phyloP scores from a whole-genome alignment of 306 rosid species.

The Glycine soja region DNA sequence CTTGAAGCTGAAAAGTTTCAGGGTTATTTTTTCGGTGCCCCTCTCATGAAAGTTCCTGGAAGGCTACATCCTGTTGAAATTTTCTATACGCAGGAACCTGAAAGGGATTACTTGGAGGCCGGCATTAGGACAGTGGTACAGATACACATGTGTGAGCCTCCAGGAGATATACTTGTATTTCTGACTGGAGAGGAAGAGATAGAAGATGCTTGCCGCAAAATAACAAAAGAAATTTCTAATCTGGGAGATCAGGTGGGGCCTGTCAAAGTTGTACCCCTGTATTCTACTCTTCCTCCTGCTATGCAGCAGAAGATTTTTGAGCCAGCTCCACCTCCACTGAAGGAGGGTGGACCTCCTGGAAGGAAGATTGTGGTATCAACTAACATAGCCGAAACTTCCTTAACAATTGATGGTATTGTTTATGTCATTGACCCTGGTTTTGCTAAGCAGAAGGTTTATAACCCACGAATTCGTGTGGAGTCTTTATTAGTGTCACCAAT shows the following conservation, averaged over 20 bases:
- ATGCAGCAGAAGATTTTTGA: slow-evolving; percentile 95
- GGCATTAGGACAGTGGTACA: slow-evolving; percentile 95
- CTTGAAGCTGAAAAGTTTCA: slow-evolving; percentile 98
- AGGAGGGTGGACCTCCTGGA: slow-evolving; percentile 82
- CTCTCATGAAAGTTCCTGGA: slow-evolving; percentile 96
- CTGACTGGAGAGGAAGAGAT: slow-evolving; percentile 95
- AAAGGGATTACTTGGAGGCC: slow-evolving; percentile 92
- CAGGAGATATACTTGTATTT: slow-evolving; percentile 89
- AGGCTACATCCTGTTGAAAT: slow-evolving; percentile 95
- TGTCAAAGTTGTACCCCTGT: slow-evolving; percentile 86
- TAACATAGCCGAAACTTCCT: slow-evolving; percentile 91
- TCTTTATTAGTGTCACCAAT: slow-evolving; percentile 92
- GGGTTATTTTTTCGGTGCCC: slow-evolving; percentile 83
- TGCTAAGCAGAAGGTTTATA: slow-evolving; percentile 86
- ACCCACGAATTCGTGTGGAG: slow-evolving; percentile 88
- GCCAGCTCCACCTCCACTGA: slow-evolving; percentile 78
- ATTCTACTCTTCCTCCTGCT: slow-evolving; percentile 93
- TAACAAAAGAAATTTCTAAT: slow-evolving; percentile 71
- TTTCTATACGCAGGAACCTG: slow-evolving; percentile 90
- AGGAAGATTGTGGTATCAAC: slow-evolving; percentile 95
- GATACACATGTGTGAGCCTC: slow-evolving; percentile 84
- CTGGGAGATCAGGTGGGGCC: slow-evolving; percentile 95
- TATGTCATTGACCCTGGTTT: slow-evolving; percentile 96
- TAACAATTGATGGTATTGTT: slow-evolving; percentile 92
- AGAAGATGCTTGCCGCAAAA: slow-evolving; percentile 96